These are phyloP conservation scores for Fusarium haematococcum DNA, from an alignment of 2,329 filamentous ascomycete species.

Conservation along the genomic window DNA sequence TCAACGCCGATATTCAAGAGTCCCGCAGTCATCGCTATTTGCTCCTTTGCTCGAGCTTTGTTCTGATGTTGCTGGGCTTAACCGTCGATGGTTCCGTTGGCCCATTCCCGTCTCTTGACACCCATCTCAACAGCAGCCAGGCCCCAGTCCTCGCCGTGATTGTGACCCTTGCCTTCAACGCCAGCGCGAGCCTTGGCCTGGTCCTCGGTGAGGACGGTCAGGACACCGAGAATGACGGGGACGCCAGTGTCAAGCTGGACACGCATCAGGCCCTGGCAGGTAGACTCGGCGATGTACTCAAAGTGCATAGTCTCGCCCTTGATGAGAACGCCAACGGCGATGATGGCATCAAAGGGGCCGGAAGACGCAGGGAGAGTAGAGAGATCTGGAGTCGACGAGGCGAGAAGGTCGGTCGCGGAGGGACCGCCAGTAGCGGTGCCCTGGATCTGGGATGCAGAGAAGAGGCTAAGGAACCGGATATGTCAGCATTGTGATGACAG, in stretches of 20 bases:
- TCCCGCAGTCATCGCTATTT: conserved; percentile 13
- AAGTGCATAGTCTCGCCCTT: conserved; percentile 99
- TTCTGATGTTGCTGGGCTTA: conserved; percentile 31
- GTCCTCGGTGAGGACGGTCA: conserved; percentile 89
- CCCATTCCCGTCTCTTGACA: conserved; percentile 87
- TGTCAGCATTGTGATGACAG: conserved; percentile 26
- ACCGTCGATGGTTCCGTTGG: conserved; percentile 71
- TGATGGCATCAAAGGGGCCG: conserved; percentile 88
- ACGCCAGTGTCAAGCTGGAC: conserved; percentile 90
- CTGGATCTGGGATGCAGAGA: conserved; percentile 88
- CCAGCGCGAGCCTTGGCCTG: conserved; percentile 90
- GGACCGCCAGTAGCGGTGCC: conserved; percentile 71
- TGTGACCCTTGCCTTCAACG: conserved; percentile 75
- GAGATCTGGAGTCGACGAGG: conserved; percentile 75
- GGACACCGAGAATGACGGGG: conserved; percentile 90
- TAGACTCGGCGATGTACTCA: conserved; percentile 95
- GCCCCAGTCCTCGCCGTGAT: conserved; percentile 98
- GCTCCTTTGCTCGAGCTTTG: not conserved
- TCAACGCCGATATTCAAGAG: conserved; percentile 5
- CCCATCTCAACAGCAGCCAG: conserved; percentile 94
- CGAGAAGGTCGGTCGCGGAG: conserved; percentile 82
- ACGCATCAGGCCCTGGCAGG: conserved; percentile 92
- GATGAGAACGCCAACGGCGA: conserved; percentile 95
- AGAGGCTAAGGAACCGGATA: conserved; percentile 67
- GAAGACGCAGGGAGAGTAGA: conserved; percentile 59